Evolutionary conservation across 129 eudicot genomes (phyloP), one percentile per base, ranked within the genome.

Genomic region (Ambrosia artemisiifolia): DNA sequence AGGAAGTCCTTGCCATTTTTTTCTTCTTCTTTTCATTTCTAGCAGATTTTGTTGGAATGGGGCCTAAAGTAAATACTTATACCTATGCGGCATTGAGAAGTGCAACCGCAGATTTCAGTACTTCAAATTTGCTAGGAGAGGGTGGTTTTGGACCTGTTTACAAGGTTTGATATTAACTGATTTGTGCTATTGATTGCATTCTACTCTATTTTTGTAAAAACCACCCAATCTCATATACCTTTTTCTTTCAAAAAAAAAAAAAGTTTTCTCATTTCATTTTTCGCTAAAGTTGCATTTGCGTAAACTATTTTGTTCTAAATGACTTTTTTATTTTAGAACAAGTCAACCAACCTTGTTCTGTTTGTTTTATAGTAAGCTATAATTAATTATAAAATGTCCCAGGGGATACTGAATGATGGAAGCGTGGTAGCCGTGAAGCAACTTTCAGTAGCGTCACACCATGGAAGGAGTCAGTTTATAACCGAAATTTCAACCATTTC

Each of bases 141-240:
- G 96, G 96, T 49, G 96, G 96, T 53, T 88, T 88, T 83, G 96
- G 96, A 67, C 82, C 84, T 65, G 91, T 85, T 80, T 86, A 74
- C 77, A 88, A 83, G 91, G 88, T 88, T 66, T 43, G 44, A 30
- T 61, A 71, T 77, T 32, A 61, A 44, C 30, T 33, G 38, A 44
- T 40, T 40, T 40, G 44, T 9, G 18, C 19, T 50, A 20, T n/a
- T 19, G 12, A 19, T 54, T 19, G 30, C 13, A 18, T 18, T 17
- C 59, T 51, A 17, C 33, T 56, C 35, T 7, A 56, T 11, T 11
- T 56, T 3, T 56, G 11, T 4, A 1, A 20, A 19, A 56, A 9
- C n/a, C 36, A 10, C 35, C 28, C 5, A 20, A 20, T 3, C n/a
- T 19, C 0, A n/a, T 11, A 56, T 56, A 9, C 32, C 32, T 54